These are phyloP conservation scores for Aeminium ludgeri DNA, from an alignment of 495 filamentous ascomycete genomes.

Conservation along the genomic window DNA sequence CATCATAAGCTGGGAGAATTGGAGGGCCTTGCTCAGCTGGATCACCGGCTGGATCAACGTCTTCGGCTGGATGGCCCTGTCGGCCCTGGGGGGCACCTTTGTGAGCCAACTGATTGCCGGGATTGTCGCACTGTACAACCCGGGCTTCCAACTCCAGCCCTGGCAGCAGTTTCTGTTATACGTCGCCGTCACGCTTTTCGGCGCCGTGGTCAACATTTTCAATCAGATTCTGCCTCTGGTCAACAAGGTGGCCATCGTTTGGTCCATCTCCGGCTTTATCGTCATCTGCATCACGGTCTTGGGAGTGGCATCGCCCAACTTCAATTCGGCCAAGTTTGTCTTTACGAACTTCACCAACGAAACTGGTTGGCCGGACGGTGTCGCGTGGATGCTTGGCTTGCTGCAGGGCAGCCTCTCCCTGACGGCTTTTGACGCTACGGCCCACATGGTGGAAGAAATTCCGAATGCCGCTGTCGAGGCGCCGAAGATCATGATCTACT, in stretches of 20 bases:
- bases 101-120: constrained; percentile 33
- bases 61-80: constrained; percentile 45
- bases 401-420: constrained; percentile 38
- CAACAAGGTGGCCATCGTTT: constrained; percentile 46
- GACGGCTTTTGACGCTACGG: constrained; percentile 27
- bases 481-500: constrained; percentile 57
- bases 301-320: constrained; percentile 43
- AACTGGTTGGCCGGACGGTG: constrained; percentile 38
- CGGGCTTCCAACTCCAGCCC: constrained; percentile 34
- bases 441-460: constrained; percentile 41
- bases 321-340: constrained; percentile 41
- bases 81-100: constrained; percentile 23
- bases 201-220: constrained; percentile 51
- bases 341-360: constrained; percentile 29
- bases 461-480: constrained; percentile 48
- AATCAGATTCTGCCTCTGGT: constrained; percentile 46
- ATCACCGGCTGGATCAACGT: constrained; percentile 64
- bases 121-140: constrained; percentile 28
- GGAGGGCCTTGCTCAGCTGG: constrained; percentile 48
- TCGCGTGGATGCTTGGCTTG: constrained; percentile 36
- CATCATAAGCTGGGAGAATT: constrained; percentile 40
- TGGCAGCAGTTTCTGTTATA: constrained; percentile 70
- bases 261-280: constrained; percentile 51
- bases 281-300: constrained; percentile 53
- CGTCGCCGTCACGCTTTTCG: constrained; percentile 41